A percentile compares a stretch with the other conserved stretches of the same genome.
Conservation (phyloP, 164 flowering plant species). For the Saururus chinensis region DNA sequence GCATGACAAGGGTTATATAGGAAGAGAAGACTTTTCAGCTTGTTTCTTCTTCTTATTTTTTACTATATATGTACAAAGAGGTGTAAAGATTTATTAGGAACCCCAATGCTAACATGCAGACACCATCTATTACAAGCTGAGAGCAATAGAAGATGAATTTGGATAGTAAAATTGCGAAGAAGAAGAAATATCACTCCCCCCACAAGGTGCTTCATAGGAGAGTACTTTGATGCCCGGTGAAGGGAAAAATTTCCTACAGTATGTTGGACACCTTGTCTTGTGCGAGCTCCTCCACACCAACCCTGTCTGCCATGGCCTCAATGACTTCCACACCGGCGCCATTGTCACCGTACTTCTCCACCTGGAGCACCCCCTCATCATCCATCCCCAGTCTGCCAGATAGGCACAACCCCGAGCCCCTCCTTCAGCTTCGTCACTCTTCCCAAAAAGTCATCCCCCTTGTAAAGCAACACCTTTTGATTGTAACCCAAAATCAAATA, state of each 20-base stretch:
- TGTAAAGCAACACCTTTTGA: constrained; percentile 78
- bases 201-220: no score
- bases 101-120: no score
- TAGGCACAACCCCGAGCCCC: constrained; percentile 44
- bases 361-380: constrained; percentile 76
- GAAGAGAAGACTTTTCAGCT: no score
- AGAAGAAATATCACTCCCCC: no score
- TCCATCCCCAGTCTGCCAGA: constrained; percentile 74
- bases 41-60: no score
- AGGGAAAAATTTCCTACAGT: constrained; percentile 65
- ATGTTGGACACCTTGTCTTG: constrained; percentile 34
- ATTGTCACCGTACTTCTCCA: constrained; percentile 56
- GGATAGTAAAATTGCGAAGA: no score
- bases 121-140: no score
- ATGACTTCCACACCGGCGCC: constrained; percentile 62
- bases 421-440: constrained; percentile 55
- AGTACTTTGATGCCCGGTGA: no score
- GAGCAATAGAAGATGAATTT: no score
- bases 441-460: constrained; percentile 39
- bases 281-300: constrained; percentile 45
- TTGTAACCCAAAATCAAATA: constrained; percentile 83
- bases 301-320: constrained; percentile 46
- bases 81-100: no score
- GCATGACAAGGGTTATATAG: no score
- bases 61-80: no score